Percentiles rank a stretch among this genome's conserved stretches.
Conservation (phyloP, 1,139 yeast genomes). For the Saccharomyces hybrid region DNA sequence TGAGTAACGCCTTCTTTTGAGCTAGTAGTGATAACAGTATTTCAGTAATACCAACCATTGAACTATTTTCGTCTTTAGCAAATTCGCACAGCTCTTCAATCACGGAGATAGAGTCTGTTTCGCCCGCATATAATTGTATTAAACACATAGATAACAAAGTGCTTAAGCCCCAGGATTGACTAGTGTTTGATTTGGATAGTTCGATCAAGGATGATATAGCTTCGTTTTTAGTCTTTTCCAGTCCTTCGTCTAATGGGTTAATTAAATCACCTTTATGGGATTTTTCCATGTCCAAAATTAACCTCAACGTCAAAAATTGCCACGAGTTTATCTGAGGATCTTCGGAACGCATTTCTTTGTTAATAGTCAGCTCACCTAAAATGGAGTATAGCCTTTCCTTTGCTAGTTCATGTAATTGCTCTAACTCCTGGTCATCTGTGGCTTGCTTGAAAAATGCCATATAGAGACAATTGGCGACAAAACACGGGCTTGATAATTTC, state of each 20-base stretch:
- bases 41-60: slow-evolving; percentile 65
- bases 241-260: slow-evolving; percentile 48
- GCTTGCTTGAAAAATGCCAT: slow-evolving; percentile 46
- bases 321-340: slow-evolving; percentile 38
- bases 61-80: slow-evolving; percentile 38
- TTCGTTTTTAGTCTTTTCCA: slow-evolving; percentile 42
- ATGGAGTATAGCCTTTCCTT: slow-evolving; percentile 60
- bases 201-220: slow-evolving; percentile 45
- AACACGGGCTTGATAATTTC: slow-evolving; percentile 42
- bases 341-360: slow-evolving; percentile 29
- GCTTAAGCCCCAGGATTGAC: slow-evolving; percentile 38
- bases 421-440: slow-evolving; percentile 9
- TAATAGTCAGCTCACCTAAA: slow-evolving; percentile 46
- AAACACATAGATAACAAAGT: slow-evolving; percentile 70
- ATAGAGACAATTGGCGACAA: slow-evolving; percentile 47
- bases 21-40: slow-evolving; percentile 69
- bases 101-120: slow-evolving; percentile 67
- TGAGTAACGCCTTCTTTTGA: slow-evolving; percentile 61
- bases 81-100: slow-evolving; percentile 62
- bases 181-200: slow-evolving; percentile 38
- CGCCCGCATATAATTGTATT: slow-evolving; percentile 72
- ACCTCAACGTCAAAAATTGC: slow-evolving; percentile 43
- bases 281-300: slow-evolving; percentile 34
- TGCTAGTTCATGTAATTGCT: slow-evolving; percentile 32
- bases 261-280: slow-evolving; percentile 30